phyloP scores from a whole-genome alignment of 2,329 filamentous ascomycete genomes.

The Arachnomyces sp. region DNA sequence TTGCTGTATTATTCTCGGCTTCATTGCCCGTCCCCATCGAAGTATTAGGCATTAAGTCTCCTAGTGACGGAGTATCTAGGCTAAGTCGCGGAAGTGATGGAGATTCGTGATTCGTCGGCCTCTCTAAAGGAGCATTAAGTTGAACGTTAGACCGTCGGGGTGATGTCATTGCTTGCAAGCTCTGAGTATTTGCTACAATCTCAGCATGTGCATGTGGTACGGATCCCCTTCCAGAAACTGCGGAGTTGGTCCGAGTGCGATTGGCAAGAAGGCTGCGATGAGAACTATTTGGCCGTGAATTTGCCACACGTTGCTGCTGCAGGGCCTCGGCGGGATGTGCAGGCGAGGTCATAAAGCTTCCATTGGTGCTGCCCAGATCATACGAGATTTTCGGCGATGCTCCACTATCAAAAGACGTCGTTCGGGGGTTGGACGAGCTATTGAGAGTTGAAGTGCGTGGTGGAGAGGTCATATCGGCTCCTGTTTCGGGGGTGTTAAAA shows the following conservation, averaged over 20 bases:
- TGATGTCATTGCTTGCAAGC: constrained; percentile 40
- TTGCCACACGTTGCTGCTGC: constrained; percentile 6
- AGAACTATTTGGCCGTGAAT: constrained; percentile 49
- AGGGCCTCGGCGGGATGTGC: constrained; percentile 18
- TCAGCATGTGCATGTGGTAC: constrained; percentile 49
- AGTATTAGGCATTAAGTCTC: constrained; percentile 30
- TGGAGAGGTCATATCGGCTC: constrained; percentile 28
- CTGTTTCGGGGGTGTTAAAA: constrained; percentile 47
- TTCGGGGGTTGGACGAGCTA: constrained; percentile 50
- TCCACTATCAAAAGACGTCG: constrained; percentile 57
- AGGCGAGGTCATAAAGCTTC: constrained; percentile 57
- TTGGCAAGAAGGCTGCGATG: constrained; percentile 31
- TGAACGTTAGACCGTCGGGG: constrained; percentile 41
- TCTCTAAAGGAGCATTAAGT: constrained; percentile 9
- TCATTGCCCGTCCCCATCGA: constrained; percentile 14
- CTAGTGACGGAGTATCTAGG: constrained; percentile 38
- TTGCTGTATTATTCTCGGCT: constrained; percentile 11
- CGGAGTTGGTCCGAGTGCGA: constrained; percentile 51
- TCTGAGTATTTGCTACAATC: constrained; percentile 19
- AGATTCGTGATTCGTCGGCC: constrained; percentile 21
- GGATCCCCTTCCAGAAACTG: constrained; percentile 39
- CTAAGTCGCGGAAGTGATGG: constrained; percentile 37
- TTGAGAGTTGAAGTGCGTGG: constrained; percentile 43
- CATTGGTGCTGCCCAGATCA: constrained; percentile 57
- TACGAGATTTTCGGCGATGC: constrained; percentile 56